These are phyloP conservation scores for Blastobotrys arbuscula DNA, from an alignment of 1,139 yeast genomes.

Conservation along the genomic window DNA sequence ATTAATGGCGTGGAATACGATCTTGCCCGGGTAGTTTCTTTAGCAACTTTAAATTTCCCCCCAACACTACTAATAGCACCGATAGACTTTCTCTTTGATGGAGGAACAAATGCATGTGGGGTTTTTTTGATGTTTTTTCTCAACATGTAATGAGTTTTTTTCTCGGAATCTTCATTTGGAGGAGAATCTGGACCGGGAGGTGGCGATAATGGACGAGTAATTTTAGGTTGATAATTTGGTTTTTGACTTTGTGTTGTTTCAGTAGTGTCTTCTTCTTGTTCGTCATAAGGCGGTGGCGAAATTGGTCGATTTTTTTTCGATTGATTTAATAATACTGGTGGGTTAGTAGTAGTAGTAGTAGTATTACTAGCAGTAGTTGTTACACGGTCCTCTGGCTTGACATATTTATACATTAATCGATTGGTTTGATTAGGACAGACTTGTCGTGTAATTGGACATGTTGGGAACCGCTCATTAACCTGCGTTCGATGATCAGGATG, in stretches of 20 bases:
- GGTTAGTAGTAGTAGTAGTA: background rate
- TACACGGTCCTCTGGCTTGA: slow-evolving; percentile 14
- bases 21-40: background rate
- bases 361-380: background rate
- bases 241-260: background rate
- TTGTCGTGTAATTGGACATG: slow-evolving; percentile 27
- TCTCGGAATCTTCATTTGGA: background rate
- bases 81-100: slow-evolving; percentile 9
- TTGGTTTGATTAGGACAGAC: slow-evolving; percentile 27
- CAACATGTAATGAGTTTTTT: slow-evolving; percentile 20
- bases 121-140: slow-evolving; percentile 25
- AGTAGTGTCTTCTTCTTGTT: background rate
- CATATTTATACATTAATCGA: slow-evolving; percentile 28
- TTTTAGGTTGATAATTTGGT: too few relatives aligned
- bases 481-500: slow-evolving; percentile 21
- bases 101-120: slow-evolving; percentile 27
- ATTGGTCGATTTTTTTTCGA: slow-evolving; percentile 12
- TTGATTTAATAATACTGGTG: background rate
- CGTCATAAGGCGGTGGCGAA: slow-evolving; percentile 15
- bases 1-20: background rate
- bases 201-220: slow-evolving; percentile 16
- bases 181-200: slow-evolving; percentile 14
- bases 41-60: background rate
- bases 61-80: background rate
- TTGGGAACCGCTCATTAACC: slow-evolving; percentile 18